Base-by-base conservation (phyloP, 2,329 filamentous ascomycete species). In the Ascochyta clinopodiicola region DNA sequence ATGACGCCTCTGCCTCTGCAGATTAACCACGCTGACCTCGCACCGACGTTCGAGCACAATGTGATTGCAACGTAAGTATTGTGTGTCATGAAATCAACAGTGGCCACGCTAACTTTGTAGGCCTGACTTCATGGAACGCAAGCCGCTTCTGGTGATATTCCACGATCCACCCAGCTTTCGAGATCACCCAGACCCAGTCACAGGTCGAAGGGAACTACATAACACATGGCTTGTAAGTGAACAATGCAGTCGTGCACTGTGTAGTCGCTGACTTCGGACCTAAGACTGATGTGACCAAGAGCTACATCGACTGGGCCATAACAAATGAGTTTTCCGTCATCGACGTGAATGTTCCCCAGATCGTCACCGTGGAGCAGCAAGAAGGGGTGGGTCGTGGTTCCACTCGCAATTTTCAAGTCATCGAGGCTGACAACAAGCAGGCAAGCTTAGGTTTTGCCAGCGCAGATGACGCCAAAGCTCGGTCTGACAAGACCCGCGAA, bases 281-380 rank as follows among this genome's bases (percentile, higher is more conserved):
- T 60, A 38, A 96, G 92, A 86, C 90, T 78, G 93, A 98, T 81
- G 84, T 86, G 44, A 84, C 92, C 42, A 86, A 87, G 69, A 84
- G 87, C 25, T 97, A 96, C 73, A 86, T 97, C 60, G 87, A 89
- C 56, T 96, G 92, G 92, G 92, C 92, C 0, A 76, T 88, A 19
- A 78, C 82, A n/a, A 84, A 91, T 54, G 86, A 84, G 15, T 96
- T 94, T 68, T 91, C 87, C 1, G 86, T 98, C 21, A 89, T 99
- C 66, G 95, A 99, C 72, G 85, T 96, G 55, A 98, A 98, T 62
- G 84, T 99, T 2, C 94, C 94, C 0, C 88, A 88, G 61, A 86
- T 92, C 66, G 81, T 93, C 44, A 88, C 88, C 1, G 82, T 84
- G 19, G 50, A 57, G 17, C 44, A 57, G 21, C 44, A 32, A 19